Conservation (phyloP, 805 yeast genomes). For the Kodamaea kakaduensis region DNA sequence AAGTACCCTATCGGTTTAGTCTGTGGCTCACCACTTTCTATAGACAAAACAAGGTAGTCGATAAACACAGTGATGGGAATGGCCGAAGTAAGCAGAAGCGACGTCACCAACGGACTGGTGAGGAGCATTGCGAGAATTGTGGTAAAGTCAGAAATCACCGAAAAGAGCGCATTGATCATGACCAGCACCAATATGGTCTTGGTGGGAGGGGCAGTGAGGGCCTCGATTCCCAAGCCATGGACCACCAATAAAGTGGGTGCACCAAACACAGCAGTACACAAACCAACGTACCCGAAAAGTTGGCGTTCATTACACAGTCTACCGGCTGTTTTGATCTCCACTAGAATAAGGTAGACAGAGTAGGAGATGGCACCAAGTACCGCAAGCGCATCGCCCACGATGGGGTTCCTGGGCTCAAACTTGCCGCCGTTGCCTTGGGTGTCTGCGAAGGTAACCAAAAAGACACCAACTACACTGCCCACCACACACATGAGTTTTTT, state of each 20-base stretch:
- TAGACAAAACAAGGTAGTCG: constrained; percentile 37
- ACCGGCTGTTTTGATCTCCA: constrained; percentile 27
- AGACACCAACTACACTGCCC: constrained; percentile 45
- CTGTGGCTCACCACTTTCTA: constrained; percentile 16
- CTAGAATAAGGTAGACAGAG: constrained; percentile 41
- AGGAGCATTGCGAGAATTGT: constrained; percentile 49
- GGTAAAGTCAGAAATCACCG: constrained; percentile 47
- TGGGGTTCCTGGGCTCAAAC: constrained; percentile 34
- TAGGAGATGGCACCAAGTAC: constrained; percentile 44
- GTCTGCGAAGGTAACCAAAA: constrained; percentile 40
- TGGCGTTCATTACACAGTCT: constrained; percentile 42
- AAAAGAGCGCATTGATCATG: constrained; percentile 40
- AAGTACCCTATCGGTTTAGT: constrained; percentile 32
- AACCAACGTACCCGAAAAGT: constrained; percentile 46
- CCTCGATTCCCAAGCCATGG: constrained; percentile 37
- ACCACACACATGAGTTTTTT: constrained; percentile 41
- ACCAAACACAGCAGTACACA: constrained; percentile 36
- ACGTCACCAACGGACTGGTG: constrained; percentile 51
- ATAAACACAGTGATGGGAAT: constrained; percentile 51
- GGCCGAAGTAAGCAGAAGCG: constrained; percentile 48
- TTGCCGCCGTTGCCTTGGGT: constrained; percentile 21
- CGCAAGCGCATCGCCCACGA: constrained; percentile 45
- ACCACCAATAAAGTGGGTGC: constrained; percentile 37
- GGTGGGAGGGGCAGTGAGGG: constrained; percentile 39
- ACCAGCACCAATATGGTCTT: constrained; percentile 31